Conservation (phyloP, 2,329 filamentous ascomycete genomes). For the Dactylellina sp. region DNA sequence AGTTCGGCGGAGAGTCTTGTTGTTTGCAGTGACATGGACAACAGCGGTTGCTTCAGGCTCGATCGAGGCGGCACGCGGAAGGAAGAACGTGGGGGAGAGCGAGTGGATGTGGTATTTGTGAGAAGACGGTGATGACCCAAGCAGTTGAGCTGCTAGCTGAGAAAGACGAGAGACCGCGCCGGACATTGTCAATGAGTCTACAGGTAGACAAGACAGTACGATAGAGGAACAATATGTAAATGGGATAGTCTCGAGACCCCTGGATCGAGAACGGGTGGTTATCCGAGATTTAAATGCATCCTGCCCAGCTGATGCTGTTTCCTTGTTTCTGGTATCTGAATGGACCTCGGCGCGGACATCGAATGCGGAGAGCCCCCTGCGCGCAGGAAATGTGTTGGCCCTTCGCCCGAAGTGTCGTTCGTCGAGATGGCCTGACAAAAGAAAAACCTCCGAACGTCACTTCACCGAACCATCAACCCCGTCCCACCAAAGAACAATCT, state of each 20-base stretch:
- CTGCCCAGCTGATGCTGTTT: slow-evolving; percentile 3
- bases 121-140: slow-evolving; percentile 54
- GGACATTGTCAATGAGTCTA: slow-evolving; percentile 69
- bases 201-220: background rate
- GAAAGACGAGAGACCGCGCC: slow-evolving; percentile 72
- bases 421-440: slow-evolving; percentile 51
- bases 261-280: slow-evolving; percentile 3
- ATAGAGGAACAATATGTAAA: background rate
- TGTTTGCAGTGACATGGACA: slow-evolving; percentile 84
- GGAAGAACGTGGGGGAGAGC: slow-evolving; percentile 86
- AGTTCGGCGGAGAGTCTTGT: slow-evolving; percentile 76
- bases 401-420: slow-evolving; percentile 41
- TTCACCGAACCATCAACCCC: slow-evolving; percentile 1
- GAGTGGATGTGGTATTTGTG: slow-evolving; percentile 65
- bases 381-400: slow-evolving; percentile 39
- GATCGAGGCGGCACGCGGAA: slow-evolving; percentile 85
- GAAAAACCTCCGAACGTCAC: slow-evolving; percentile 56
- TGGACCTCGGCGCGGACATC: slow-evolving; percentile 46
- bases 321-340: too few species aligned
- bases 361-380: slow-evolving; percentile 22
- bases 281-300: slow-evolving; percentile 21
- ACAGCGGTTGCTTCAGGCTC: slow-evolving; percentile 89
- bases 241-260: background rate
- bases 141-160: slow-evolving; percentile 70
- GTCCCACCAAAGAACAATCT: slow-evolving; percentile 40